Conservation (phyloP, 345 rosid species). For the Carallia brachiata region DNA sequence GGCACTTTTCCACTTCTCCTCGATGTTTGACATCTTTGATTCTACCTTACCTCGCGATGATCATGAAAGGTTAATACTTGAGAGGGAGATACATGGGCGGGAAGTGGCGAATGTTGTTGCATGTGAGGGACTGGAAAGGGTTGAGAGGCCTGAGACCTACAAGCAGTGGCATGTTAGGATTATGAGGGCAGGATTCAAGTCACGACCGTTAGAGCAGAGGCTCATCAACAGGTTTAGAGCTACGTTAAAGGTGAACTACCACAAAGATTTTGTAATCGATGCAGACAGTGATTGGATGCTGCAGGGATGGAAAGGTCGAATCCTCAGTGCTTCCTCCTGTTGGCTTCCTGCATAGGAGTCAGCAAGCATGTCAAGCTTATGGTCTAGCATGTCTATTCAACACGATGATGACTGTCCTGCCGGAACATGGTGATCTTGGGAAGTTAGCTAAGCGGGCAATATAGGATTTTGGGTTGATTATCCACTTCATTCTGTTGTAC, state of each 20-base stretch:
- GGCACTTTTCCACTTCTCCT: conserved; percentile 91
- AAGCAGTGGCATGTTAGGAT: conserved; percentile 88
- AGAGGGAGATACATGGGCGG: conserved; percentile 72
- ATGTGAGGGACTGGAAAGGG: conserved; percentile 90
- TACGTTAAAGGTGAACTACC: conserved; percentile 50
- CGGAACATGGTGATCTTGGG: too few relatives aligned
- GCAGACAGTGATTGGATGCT: conserved; percentile 71
- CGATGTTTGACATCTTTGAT: conserved; percentile 86
- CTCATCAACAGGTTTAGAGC: conserved; percentile 41
- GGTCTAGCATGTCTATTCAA: too few relatives aligned
- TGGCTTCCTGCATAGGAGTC: conserved; percentile 61
- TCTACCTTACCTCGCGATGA: conserved; percentile 73
- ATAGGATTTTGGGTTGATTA: too few relatives aligned
- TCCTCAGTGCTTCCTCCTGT: conserved; percentile 64
- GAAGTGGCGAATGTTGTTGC: conserved; percentile 85
- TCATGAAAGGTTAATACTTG: conserved; percentile 63
- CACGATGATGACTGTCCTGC: too few relatives aligned
- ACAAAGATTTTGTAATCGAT: conserved; percentile 78
- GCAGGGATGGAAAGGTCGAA: conserved; percentile 96
- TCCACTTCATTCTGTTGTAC: too few relatives aligned
- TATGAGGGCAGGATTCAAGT: conserved; percentile 73
- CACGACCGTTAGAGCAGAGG: conserved; percentile 49
- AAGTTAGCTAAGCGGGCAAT: too few relatives aligned
- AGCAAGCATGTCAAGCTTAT: too few relatives aligned
- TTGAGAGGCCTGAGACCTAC: conserved; percentile 91